Conservation (phyloP, 192 early-diverging fungal genomes). For the Coemansia sp. region DNA sequence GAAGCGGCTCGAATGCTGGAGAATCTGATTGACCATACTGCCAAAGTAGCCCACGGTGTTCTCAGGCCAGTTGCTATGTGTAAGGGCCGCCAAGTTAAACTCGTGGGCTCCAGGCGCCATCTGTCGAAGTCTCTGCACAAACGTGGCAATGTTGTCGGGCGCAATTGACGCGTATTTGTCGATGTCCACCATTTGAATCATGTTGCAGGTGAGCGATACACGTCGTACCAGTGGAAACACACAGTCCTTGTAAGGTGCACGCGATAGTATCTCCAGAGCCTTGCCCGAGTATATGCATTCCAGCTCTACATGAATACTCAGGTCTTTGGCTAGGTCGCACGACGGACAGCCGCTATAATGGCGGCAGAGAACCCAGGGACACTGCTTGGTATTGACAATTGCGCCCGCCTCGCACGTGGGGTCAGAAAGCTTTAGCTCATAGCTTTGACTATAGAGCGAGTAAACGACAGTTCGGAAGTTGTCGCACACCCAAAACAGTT, state of each 20-base stretch:
- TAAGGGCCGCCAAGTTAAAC: background rate
- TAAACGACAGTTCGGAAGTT: background rate
- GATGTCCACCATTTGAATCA: background rate
- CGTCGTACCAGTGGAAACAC: background rate
- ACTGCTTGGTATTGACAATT: background rate
- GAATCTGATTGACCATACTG: background rate
- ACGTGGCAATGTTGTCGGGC: background rate
- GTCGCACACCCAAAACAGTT: background rate
- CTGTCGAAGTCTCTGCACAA: background rate
- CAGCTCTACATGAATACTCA: background rate
- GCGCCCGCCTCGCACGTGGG: background rate
- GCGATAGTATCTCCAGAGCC: background rate
- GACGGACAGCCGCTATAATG: background rate
- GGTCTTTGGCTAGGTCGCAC: background rate
- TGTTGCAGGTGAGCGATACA: background rate
- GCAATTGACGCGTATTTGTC: background rate
- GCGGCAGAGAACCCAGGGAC: background rate
- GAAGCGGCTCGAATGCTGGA: background rate
- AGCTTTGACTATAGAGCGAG: background rate
- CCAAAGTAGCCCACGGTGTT: background rate
- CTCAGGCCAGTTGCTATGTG: background rate
- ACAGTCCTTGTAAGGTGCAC: background rate
- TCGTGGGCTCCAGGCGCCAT: background rate
- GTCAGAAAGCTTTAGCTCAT: background rate
- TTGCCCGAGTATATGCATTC: background rate